A percentile compares a stretch with the other conserved stretches of the same genome.
These are phyloP conservation scores for Lolium perenne DNA, from an alignment of 176 grass and related monocot genomes.

Conservation along the genomic window DNA sequence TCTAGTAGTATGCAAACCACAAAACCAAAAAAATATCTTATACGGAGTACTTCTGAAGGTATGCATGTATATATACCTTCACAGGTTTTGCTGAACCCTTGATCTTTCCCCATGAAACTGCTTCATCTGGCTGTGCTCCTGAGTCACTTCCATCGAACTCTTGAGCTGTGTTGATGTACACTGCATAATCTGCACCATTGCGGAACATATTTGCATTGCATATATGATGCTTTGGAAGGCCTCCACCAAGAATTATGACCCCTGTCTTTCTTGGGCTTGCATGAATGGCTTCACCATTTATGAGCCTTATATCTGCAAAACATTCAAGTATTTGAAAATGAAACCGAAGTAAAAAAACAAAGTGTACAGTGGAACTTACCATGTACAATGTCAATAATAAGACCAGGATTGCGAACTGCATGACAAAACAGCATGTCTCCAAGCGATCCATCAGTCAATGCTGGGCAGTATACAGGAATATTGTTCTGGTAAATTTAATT, in stretches of 20 bases:
- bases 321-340: background rate
- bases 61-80: conserved; percentile 52
- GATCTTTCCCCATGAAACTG: conserved; percentile 98
- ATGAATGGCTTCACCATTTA: conserved; percentile 97
- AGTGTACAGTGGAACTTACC: conserved; percentile 49
- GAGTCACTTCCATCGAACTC: conserved; percentile 99
- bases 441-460: conserved; percentile 95
- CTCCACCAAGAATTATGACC: conserved; percentile 88
- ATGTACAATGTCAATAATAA: conserved; percentile 96
- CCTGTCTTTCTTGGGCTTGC: conserved; percentile 78
- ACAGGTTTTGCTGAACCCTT: conserved; percentile 90
- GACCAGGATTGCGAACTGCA: conserved; percentile 81
- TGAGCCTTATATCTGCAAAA: conserved; percentile 71
- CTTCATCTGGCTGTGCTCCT: conserved; percentile 88
- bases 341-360: conserved; percentile 27
- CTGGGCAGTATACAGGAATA: conserved; percentile 87
- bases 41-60: background rate
- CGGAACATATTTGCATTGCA: conserved; percentile 99
- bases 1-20: background rate
- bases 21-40: conserved; percentile 13
- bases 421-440: conserved; percentile 98
- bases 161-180: conserved; percentile 95
- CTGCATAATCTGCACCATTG: conserved; percentile 93
- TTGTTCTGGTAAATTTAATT: conserved; percentile 62
- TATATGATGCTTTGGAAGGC: conserved; percentile 94